Conservation (phyloP, 2,329 filamentous ascomycete species). For the Ophiostoma perfectum region DNA sequence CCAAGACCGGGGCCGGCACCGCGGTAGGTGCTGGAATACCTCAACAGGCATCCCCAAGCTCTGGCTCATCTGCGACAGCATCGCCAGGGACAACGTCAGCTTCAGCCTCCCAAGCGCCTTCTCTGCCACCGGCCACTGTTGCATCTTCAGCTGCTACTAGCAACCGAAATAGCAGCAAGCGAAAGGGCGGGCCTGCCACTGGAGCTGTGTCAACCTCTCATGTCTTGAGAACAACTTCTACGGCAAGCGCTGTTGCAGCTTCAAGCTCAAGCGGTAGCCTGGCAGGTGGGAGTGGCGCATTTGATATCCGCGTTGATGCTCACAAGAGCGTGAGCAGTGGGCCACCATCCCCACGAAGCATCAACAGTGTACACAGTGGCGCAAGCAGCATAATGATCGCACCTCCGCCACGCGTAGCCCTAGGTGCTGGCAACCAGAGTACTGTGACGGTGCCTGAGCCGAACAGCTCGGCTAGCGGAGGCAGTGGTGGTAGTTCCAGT, state of each 20-base stretch:
- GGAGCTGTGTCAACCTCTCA: constrained; percentile 27
- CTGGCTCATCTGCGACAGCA: neutral
- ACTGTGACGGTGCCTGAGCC: constrained; percentile 12
- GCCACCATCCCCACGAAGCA: neutral
- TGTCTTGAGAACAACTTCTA: constrained; percentile 30
- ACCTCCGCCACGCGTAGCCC: constrained; percentile 39
- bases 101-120: neutral
- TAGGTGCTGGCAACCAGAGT: constrained; percentile 16
- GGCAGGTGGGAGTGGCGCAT: neutral
- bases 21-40: neutral
- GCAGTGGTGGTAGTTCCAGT: constrained; percentile 22
- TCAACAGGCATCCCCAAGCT: neutral
- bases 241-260: constrained; percentile 3
- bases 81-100: neutral
- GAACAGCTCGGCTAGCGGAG: neutral
- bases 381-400: constrained; percentile 33
- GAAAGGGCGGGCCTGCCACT: constrained; percentile 27
- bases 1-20: neutral
- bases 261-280: neutral
- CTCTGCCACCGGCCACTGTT: neutral
- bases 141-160: neutral
- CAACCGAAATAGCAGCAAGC: constrained; percentile 25
- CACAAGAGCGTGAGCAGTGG: constrained; percentile 29
- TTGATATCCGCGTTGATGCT: neutral
- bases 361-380: neutral